Percentiles rank a stretch among this genome's conserved stretches.
These are phyloP conservation scores for Clonostachys sp. DNA, from an alignment of 2,329 filamentous ascomycete species.

Conservation along the genomic window DNA sequence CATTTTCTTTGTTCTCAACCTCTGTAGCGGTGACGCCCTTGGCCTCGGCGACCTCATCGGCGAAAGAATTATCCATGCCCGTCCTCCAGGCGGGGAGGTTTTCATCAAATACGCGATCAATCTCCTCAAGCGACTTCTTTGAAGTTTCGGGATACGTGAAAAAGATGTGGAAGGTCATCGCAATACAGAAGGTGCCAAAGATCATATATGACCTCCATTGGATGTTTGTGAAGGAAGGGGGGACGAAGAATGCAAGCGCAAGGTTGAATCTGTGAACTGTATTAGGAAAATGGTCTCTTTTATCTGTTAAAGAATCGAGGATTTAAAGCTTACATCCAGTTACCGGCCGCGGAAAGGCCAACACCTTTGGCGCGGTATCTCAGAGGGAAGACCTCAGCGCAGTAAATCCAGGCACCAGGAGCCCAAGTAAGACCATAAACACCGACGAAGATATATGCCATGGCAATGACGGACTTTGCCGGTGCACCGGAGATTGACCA, in stretches of 20 bases:
- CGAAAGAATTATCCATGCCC: not conserved
- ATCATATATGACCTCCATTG: constrained; percentile 46
- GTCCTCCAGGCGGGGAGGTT: constrained; percentile 4
- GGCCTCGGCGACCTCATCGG: constrained; percentile 1
- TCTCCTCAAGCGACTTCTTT: constrained; percentile 53
- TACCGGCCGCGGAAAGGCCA: constrained; percentile 41
- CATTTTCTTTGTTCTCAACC: not conserved
- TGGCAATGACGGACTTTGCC: constrained; percentile 44
- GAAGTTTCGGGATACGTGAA: constrained; percentile 42
- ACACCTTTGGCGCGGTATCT: constrained; percentile 48
- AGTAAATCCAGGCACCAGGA: constrained; percentile 15
- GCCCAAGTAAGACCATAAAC: constrained; percentile 24
- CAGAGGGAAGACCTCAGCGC: constrained; percentile 31
- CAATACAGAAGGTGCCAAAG: constrained; percentile 34
- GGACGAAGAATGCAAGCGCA: constrained; percentile 30
- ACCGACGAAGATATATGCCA: constrained; percentile 40
- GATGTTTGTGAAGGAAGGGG: constrained; percentile 29
- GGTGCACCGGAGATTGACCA: constrained; percentile 38
- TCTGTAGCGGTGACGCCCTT: not conserved
- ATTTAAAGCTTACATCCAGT: constrained; percentile 32
- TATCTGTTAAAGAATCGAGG: not conserved
- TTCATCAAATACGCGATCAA: constrained; percentile 37
- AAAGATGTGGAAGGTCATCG: constrained; percentile 35
- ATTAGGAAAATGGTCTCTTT: not conserved
- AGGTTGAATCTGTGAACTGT: constrained; percentile 23